Percentiles rank a stretch among this genome's conserved stretches.
These are phyloP conservation scores for Claviceps fusiformis DNA, from an alignment of 2,329 filamentous ascomycete species.

Conservation along the genomic window DNA sequence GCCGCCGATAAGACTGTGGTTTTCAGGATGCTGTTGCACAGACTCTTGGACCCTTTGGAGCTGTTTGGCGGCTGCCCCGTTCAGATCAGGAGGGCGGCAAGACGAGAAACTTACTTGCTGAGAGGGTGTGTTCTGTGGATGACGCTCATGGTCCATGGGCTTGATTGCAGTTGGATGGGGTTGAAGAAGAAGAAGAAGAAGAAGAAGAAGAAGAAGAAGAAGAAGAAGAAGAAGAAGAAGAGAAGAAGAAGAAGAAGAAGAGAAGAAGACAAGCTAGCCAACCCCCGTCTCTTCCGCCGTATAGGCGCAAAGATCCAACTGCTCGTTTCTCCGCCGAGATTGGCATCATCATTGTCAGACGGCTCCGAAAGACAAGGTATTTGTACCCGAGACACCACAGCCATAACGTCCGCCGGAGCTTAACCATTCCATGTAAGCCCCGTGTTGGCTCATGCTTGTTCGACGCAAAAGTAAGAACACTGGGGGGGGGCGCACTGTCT, in stretches of 20 bases:
- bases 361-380: background rate
- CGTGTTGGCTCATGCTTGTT: too few species aligned
- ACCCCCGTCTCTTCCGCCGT: too few species aligned
- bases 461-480: too few species aligned
- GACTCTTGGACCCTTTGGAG: background rate
- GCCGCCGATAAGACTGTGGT: background rate
- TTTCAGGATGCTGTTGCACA: background rate
- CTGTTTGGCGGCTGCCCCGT: background rate
- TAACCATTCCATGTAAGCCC: too few species aligned
- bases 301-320: background rate
- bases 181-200: too few species aligned
- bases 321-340: background rate
- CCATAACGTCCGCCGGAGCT: background rate
- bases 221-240: too few species aligned
- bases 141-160: too few species aligned
- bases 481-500: too few species aligned
- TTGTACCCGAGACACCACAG: background rate
- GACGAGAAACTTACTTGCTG: background rate
- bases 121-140: background rate
- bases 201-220: too few species aligned
- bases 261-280: too few species aligned
- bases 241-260: too few species aligned
- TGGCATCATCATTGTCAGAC: background rate
- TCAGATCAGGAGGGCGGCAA: background rate
- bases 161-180: too few species aligned